Conservation (phyloP, 129 eudicot genomes). For the Heracleum sosnowskyi region DNA sequence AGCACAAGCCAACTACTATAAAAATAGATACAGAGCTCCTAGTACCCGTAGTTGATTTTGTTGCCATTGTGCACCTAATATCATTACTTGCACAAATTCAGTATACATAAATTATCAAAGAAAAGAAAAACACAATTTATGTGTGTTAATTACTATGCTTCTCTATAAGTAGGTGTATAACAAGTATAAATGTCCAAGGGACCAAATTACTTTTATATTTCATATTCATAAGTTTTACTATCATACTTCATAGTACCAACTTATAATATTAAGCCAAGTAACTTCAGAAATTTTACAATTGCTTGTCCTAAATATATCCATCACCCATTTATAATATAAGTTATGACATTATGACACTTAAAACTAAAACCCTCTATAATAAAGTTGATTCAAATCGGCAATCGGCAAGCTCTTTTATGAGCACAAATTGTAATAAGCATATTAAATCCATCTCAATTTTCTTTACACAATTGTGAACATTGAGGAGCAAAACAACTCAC, state of each 20-base stretch:
- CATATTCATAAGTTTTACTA: not conserved
- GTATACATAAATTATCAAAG: slow-evolving; percentile 5
- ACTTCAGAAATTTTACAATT: not conserved
- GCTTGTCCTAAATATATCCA: not conserved
- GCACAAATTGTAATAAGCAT: not conserved
- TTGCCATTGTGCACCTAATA: slow-evolving; percentile 68
- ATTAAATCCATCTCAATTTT: not conserved
- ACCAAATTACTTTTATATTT: not conserved
- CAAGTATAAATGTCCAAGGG: not conserved
- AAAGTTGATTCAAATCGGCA: not conserved
- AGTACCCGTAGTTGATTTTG: slow-evolving; percentile 49
- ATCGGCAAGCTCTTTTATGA: not conserved
- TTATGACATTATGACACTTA: not conserved
- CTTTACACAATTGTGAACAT: not conserved
- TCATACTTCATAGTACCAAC: not conserved
- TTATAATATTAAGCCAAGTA: not conserved
- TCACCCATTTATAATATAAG: not conserved
- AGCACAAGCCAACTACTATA: slow-evolving; percentile 76
- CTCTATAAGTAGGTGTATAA: not conserved
- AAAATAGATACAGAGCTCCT: slow-evolving; percentile 69
- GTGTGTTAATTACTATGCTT: not conserved
- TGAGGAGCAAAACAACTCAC: not conserved
- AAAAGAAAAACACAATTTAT: not conserved
- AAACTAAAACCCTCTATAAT: not conserved
- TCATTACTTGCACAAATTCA: slow-evolving; percentile 2